Evolutionary conservation across 371 early-diverging fungal species (phyloP).

Genomic region (Mucor lusitanicus): DNA sequence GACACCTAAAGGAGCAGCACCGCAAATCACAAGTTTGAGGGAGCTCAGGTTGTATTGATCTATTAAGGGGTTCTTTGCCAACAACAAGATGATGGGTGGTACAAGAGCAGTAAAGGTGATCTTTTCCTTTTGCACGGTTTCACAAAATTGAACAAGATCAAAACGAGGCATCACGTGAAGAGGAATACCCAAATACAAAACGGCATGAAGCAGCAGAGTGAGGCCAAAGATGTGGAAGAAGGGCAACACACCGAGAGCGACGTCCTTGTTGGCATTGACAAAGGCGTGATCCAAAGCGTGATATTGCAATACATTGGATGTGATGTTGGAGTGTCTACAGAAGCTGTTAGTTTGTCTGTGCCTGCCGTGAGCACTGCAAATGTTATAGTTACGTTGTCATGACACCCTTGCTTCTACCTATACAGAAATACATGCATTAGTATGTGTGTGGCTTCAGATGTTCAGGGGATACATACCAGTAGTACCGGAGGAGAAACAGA

Average conservation of each 20-base stretch:
- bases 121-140: slow-evolving; percentile 56
- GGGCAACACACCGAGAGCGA: slow-evolving; percentile 66
- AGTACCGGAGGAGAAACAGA: slow-evolving; percentile 89
- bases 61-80: slow-evolving; percentile 72
- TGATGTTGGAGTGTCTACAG: slow-evolving; percentile 69
- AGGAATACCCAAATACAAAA: slow-evolving; percentile 33
- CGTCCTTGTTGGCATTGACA: slow-evolving; percentile 19
- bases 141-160: slow-evolving; percentile 61
- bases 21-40: slow-evolving; percentile 59
- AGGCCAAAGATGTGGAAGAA: slow-evolving; percentile 73
- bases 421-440: neutral
- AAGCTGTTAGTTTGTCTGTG: neutral
- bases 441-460: neutral
- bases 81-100: slow-evolving; percentile 76
- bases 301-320: slow-evolving; percentile 69
- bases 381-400: slow-evolving; percentile 57
- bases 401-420: slow-evolving; percentile 74
- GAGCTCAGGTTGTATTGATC: slow-evolving; percentile 67
- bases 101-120: slow-evolving; percentile 69
- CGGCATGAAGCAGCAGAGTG: slow-evolving; percentile 25
- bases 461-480: slow-evolving; percentile 45
- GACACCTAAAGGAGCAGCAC: slow-evolving; percentile 83
- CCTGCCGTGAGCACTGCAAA: too few species aligned
- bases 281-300: slow-evolving; percentile 22
- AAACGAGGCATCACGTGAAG: slow-evolving; percentile 69